These are phyloP conservation scores for Pythium guiyangense DNA, from an alignment of 352 stramenopile genomes.

Conservation along the genomic window DNA sequence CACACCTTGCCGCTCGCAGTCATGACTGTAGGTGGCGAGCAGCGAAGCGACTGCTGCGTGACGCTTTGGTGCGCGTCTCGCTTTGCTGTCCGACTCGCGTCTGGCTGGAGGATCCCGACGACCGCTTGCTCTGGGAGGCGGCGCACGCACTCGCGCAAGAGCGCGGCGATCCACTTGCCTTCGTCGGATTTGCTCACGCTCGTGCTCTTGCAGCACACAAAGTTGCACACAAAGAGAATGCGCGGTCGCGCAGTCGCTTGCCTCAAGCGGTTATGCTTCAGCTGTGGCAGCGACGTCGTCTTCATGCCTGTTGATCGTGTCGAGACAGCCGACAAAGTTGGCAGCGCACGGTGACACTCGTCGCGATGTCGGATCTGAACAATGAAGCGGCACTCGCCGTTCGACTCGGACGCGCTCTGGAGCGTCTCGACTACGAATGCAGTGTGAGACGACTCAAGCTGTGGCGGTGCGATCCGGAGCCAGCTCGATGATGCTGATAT, in stretches of 20 bases:
- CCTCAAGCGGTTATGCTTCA: background rate
- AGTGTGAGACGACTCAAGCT: background rate
- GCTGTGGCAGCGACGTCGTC: background rate
- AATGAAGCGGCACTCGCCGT: slow-evolving; percentile 8
- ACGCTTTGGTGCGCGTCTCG: background rate
- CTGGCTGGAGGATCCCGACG: slow-evolving; percentile 7
- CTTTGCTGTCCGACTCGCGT: background rate
- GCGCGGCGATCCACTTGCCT: slow-evolving; percentile 10
- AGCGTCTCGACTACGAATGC: slow-evolving; percentile 10
- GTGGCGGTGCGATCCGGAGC: slow-evolving; percentile 5
- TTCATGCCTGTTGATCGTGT: background rate
- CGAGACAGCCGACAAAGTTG: background rate
- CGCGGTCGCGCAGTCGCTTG: background rate
- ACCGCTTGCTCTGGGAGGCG: slow-evolving; percentile 4
- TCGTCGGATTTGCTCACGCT: slow-evolving; percentile 17
- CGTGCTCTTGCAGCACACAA: slow-evolving; percentile 19
- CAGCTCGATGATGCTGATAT: background rate
- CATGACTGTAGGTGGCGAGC: background rate
- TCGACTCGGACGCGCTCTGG: slow-evolving; percentile 2
- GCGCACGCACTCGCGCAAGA: slow-evolving; percentile 14
- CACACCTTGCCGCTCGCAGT: slow-evolving; percentile 12
- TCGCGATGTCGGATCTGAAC: slow-evolving; percentile 8
- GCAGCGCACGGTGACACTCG: background rate
- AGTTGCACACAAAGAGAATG: slow-evolving; percentile 31
- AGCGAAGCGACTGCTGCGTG: background rate